A percentile compares a stretch with the other conserved stretches of the same genome.
Evolutionary conservation across 2,329 filamentous ascomycete species (phyloP).

Genomic region (Fusarium nisikadoi): DNA sequence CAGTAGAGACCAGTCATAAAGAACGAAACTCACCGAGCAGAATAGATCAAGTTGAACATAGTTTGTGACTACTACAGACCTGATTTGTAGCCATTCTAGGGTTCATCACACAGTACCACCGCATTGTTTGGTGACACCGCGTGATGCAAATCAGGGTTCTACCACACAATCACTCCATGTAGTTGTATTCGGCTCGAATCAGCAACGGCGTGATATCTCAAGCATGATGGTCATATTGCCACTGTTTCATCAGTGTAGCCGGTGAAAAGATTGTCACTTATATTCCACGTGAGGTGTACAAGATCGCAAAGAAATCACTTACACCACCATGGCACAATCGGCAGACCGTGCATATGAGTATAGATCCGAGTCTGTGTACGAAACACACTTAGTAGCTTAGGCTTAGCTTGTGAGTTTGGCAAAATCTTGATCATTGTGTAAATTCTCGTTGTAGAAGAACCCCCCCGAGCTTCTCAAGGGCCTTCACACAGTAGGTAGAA

Average conservation of each 20-base stretch:
- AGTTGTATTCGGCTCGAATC: neutral
- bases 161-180: constrained; percentile 61
- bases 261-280: neutral
- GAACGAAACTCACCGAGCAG: neutral
- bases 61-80: no score
- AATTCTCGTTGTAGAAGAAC: constrained; percentile 33
- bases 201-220: neutral
- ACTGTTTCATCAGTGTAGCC: neutral
- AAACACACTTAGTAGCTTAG: neutral
- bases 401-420: neutral
- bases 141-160: constrained; percentile 73
- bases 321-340: neutral
- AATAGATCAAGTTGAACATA: neutral
- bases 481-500: neutral
- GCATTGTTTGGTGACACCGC: constrained; percentile 70
- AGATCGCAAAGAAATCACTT: neutral
- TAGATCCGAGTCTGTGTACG: neutral
- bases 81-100: neutral
- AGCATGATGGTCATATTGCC: neutral
- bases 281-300: neutral
- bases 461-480: constrained; percentile 4
- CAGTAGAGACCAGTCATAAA: neutral
- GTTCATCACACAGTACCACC: constrained; percentile 46
- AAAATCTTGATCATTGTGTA: constrained; percentile 37
- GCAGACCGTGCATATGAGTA: neutral